Conservation (phyloP, 257 asterid genomes). For the Pogostemon cablin region DNA sequence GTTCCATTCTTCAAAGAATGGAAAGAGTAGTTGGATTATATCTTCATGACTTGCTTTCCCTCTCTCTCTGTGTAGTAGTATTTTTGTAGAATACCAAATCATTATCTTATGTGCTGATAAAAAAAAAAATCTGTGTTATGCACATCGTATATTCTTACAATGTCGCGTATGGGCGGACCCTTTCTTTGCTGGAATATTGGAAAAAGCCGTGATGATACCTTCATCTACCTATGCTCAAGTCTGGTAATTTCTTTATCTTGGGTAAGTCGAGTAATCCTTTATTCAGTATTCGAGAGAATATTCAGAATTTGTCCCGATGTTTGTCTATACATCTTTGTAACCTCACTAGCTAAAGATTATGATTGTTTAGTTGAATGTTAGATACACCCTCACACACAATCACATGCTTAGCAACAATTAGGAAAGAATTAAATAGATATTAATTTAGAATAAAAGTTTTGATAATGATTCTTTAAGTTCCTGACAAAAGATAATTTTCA, state of each 20-base stretch:
- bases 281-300: background rate
- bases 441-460: slow-evolving; percentile 8
- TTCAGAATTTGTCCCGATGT: background rate
- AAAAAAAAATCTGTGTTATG: background rate
- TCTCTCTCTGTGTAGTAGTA: background rate
- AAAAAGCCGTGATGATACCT: background rate
- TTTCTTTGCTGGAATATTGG: background rate
- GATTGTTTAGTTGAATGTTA: background rate
- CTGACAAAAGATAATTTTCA: too few relatives aligned
- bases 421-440: slow-evolving; percentile 7
- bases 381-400: background rate
- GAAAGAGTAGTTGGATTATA: background rate
- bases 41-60: background rate
- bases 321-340: background rate
- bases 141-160: slow-evolving; percentile 16
- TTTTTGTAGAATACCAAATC: background rate
- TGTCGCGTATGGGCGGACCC: slow-evolving; percentile 12
- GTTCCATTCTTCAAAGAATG: slow-evolving; percentile 21
- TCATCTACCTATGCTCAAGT: background rate
- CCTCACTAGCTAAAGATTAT: background rate
- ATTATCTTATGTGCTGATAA: slow-evolving; percentile 2
- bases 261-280: background rate
- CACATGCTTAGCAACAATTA: slow-evolving; percentile 19
- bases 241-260: background rate
- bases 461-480: background rate